phyloP scores from a whole-genome alignment of 2,329 filamentous ascomycete genomes.

The Colletotrichum sublineola region DNA sequence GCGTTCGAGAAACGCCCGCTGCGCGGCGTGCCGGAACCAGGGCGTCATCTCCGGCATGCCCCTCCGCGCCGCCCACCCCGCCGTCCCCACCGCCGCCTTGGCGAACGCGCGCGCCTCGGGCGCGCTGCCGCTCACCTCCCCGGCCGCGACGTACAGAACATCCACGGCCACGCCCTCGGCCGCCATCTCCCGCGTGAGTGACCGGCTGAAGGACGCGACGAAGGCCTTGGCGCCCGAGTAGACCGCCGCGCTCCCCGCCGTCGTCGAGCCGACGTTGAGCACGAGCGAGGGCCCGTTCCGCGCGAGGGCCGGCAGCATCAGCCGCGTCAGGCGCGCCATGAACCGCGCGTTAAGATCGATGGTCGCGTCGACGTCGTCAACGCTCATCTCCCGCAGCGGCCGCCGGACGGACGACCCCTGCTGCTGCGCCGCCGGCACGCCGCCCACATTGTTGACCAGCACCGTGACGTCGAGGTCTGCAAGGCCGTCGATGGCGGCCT shows the following conservation, averaged over 20 bases:
- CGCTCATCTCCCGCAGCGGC: conserved; percentile 47
- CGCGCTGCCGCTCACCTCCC: conserved; percentile 46
- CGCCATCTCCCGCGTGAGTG: conserved; percentile 48
- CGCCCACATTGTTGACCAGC: conserved; percentile 53
- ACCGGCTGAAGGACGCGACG: conserved; percentile 47
- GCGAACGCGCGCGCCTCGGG: conserved; percentile 31
- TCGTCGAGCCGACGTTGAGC: conserved; percentile 48
- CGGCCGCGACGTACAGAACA: conserved; percentile 47
- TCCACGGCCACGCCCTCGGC: conserved; percentile 46
- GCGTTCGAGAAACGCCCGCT: neutral
- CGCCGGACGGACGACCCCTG: conserved; percentile 45
- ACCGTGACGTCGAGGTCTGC: conserved; percentile 48
- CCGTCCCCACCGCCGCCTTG: conserved; percentile 43
- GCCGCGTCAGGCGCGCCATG: conserved; percentile 51
- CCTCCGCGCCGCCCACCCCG: conserved; percentile 46
- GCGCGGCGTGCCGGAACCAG: conserved; percentile 18
- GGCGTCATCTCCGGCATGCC: conserved; percentile 46
- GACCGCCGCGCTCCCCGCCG: conserved; percentile 47
- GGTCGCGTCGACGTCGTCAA: conserved; percentile 48
- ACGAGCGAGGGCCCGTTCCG: conserved; percentile 46
- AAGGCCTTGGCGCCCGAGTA: conserved; percentile 52
- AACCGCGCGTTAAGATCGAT: conserved; percentile 52
- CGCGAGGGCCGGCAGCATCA: conserved; percentile 46
- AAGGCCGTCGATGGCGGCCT: conserved; percentile 44
- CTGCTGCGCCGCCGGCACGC: conserved; percentile 45